Evolutionary conservation across 495 filamentous ascomycete species (phyloP).

Genomic region (Astrothelium macrocarpum): DNA sequence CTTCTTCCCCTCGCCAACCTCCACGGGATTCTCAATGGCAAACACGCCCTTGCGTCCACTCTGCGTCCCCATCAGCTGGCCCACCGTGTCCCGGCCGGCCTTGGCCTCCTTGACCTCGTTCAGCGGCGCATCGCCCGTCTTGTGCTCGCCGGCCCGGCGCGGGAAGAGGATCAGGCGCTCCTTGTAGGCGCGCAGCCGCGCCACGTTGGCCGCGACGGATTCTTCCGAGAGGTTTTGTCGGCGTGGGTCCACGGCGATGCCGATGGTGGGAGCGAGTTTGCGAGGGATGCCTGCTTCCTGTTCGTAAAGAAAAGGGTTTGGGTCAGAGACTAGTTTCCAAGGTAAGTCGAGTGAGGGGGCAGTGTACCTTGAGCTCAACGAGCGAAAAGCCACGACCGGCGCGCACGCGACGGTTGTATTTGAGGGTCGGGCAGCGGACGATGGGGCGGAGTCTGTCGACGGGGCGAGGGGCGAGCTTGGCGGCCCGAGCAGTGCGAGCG

Average conservation of each 20-base stretch:
- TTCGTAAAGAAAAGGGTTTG: constrained; percentile 12
- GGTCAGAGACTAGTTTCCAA: neutral
- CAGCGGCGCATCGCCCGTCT: constrained; percentile 76
- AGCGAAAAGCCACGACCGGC: constrained; percentile 95
- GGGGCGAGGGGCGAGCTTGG: constrained; percentile 85
- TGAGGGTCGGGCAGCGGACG: constrained; percentile 88
- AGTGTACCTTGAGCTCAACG: constrained; percentile 86
- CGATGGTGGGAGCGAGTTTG: constrained; percentile 87
- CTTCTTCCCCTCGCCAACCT: constrained; percentile 69
- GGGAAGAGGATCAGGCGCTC: constrained; percentile 94
- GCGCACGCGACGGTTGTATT: constrained; percentile 97
- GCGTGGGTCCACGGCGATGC: constrained; percentile 92
- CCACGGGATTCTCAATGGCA: constrained; percentile 59
- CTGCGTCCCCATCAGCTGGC: constrained; percentile 33
- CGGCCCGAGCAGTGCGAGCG: constrained; percentile 84
- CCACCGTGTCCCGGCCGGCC: constrained; percentile 49
- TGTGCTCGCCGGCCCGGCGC: constrained; percentile 82
- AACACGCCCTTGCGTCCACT: constrained; percentile 37
- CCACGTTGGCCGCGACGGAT: constrained; percentile 84
- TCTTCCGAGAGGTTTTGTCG: constrained; percentile 94
- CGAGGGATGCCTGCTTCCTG: constrained; percentile 93
- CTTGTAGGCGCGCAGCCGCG: constrained; percentile 92
- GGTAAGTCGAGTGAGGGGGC: neutral
- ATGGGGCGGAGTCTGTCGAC: constrained; percentile 94
- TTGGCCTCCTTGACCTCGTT: constrained; percentile 75